Conservation (phyloP, 768 basidiomycete genomes). For the Boletus huronensis region DNA sequence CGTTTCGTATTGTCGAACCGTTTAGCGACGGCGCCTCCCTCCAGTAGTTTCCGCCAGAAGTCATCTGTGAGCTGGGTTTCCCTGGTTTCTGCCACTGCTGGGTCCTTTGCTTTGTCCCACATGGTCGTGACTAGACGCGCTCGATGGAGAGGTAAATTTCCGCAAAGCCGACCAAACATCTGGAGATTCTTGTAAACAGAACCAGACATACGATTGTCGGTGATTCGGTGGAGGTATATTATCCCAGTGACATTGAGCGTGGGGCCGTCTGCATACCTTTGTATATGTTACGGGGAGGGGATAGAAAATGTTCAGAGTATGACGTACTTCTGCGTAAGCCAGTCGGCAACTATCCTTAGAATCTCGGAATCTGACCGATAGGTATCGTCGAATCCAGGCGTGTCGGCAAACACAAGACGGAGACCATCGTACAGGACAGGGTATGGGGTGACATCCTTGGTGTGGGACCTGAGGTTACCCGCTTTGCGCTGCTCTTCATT, state of each 20-base stretch:
- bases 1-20: background rate
- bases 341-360: conserved; percentile 11
- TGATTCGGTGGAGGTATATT: conserved; percentile 34
- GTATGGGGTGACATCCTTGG: conserved; percentile 6
- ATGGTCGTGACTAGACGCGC: conserved; percentile 37
- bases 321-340: conserved; percentile 19
- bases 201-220: conserved; percentile 34
- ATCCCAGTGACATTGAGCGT: conserved; percentile 27
- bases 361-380: conserved; percentile 11
- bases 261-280: conserved; percentile 5
- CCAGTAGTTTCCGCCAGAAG: conserved; percentile 22
- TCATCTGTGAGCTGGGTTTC: conserved; percentile 24
- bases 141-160: conserved; percentile 25
- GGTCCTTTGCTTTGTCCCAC: conserved; percentile 31
- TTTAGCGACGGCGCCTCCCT: background rate
- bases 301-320: background rate
- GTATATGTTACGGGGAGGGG: background rate
- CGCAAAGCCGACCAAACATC: conserved; percentile 36
- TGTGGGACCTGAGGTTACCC: conserved; percentile 9
- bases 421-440: background rate
- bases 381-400: conserved; percentile 22
- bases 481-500: background rate
- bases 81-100: background rate
- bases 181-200: conserved; percentile 29
- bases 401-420: conserved; percentile 19